Evolutionary conservation across 2,329 filamentous ascomycete genomes (phyloP).

Genomic region (Cordyceps fumosorosea): DNA sequence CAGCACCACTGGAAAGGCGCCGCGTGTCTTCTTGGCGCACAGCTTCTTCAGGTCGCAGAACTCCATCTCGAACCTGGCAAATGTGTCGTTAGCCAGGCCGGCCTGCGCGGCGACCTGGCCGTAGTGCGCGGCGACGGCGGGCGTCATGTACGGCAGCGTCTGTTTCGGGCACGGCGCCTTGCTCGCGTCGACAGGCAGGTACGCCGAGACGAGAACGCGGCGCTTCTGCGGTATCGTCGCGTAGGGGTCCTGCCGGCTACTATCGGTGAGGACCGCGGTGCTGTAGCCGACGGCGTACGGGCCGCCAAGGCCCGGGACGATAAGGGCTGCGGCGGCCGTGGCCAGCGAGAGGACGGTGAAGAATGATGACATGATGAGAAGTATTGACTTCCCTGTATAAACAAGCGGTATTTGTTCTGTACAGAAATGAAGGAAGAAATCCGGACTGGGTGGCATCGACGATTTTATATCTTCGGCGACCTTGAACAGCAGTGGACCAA

Average conservation of each 20-base stretch:
- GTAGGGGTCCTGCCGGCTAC: conserved; percentile 25
- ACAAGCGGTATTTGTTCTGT: not conserved
- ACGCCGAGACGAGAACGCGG: conserved; percentile 25
- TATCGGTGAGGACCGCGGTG: conserved; percentile 24
- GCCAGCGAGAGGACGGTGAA: conserved; percentile 13
- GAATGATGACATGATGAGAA: conserved; percentile 17
- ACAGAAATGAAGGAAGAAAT: not conserved
- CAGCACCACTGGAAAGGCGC: conserved; percentile 26
- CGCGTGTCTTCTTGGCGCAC: not conserved
- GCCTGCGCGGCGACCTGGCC: conserved; percentile 20
- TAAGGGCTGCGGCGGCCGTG: conserved; percentile 17
- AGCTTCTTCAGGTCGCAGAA: conserved; percentile 19
- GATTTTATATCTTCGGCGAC: not conserved
- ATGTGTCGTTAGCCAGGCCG: conserved; percentile 27
- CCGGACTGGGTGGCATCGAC: not conserved
- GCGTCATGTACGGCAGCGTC: conserved; percentile 28
- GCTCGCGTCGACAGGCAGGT: conserved; percentile 23
- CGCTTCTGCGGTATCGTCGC: conserved; percentile 21
- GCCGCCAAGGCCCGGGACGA: conserved; percentile 24
- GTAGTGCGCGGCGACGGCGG: conserved; percentile 24
- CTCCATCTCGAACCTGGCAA: conserved; percentile 21
- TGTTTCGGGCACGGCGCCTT: conserved; percentile 16
- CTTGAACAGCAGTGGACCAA: not conserved
- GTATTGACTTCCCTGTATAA: no score
- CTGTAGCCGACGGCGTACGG: conserved; percentile 24